A percentile compares a stretch with the other conserved stretches of the same genome.
Evolutionary conservation across 345 rosid species (phyloP).

Genomic region (Rhodamnia rubescens): DNA sequence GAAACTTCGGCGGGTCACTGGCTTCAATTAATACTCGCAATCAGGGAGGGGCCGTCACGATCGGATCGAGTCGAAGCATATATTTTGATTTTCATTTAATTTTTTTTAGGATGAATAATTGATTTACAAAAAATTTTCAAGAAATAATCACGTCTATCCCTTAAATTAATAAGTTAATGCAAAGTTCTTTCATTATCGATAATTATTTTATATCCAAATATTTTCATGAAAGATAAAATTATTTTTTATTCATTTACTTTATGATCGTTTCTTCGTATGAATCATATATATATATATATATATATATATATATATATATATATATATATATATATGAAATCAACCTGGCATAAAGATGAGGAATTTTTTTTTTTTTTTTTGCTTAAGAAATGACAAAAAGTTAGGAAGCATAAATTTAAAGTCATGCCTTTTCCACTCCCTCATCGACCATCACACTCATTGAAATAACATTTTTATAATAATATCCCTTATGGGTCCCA

Average conservation of each 20-base stretch:
- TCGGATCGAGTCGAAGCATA: not conserved
- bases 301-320: too few species aligned
- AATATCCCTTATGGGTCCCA: too few species aligned
- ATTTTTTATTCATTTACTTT: too few species aligned
- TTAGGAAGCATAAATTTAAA: not conserved
- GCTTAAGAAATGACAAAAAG: not conserved
- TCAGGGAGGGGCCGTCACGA: not conserved
- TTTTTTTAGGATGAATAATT: rapidly evolving
- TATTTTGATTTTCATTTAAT: not conserved
- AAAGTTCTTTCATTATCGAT: not conserved
- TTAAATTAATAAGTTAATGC: not conserved
- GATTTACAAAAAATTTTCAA: rapidly evolving
- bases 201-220: not conserved
- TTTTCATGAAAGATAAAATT: rapidly evolving
- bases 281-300: too few species aligned
- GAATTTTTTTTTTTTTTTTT: not conserved
- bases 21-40: not conserved
- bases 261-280: too few species aligned
- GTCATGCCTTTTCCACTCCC: too few species aligned
- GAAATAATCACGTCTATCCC: not conserved
- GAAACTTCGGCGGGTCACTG: not conserved
- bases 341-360: not conserved
- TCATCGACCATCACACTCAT: too few species aligned
- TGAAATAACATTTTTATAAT: too few species aligned
- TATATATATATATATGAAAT: not conserved